Base-by-base conservation (phyloP, 768 basidiomycete species). In the Termitomyces sp. region DNA sequence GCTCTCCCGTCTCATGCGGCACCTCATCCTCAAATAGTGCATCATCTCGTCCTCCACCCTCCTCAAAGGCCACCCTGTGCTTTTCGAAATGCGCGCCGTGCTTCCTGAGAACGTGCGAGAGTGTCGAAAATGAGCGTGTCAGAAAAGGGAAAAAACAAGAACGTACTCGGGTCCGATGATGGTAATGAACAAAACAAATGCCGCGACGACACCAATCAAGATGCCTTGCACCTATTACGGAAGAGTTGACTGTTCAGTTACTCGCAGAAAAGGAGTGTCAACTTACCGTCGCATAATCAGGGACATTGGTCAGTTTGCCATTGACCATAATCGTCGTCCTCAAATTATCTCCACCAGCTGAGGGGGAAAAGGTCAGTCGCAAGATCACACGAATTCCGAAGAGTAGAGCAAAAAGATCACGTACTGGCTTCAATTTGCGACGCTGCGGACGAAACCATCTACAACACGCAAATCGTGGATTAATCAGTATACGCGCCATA, bases 81-180 rank as follows among this genome's bases (percentile, higher is more conserved):
- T 88, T 81, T 75, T 98, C 94, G 66, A 96, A 98, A 72, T 89
- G 90, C 10, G 83, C 77, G 9, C 86, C 82, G 63, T 89, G 88
- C 58, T 88, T 85, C 67, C 85, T 86, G 5, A 18, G 13, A 33
- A 53, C 54, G 18, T 35, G 9, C 18, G 40, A 32, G 16, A 24
- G 11, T 18, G 5, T 49, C 43, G 41, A 28, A 26, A 52, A 18
- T 6, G 38, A n/a, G 22, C 18, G 24, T 24, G 22, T 28, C 32
- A 38, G 51, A 32, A 4, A 36, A 40, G 44, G 47, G 16, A 5
- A 26, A 38, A 2, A 24, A 55, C 40, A 3, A 28, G 53, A 18
- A 80, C 88, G 57, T 62, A 87, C 86, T 83, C 81, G 0, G 90
- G 87, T 3, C 94, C 94, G 56, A 96, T 69, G 61, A 92, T 73